phyloP scores from a whole-genome alignment of 2,329 filamentous ascomycete genomes.

The Neonectria magnoliae region DNA sequence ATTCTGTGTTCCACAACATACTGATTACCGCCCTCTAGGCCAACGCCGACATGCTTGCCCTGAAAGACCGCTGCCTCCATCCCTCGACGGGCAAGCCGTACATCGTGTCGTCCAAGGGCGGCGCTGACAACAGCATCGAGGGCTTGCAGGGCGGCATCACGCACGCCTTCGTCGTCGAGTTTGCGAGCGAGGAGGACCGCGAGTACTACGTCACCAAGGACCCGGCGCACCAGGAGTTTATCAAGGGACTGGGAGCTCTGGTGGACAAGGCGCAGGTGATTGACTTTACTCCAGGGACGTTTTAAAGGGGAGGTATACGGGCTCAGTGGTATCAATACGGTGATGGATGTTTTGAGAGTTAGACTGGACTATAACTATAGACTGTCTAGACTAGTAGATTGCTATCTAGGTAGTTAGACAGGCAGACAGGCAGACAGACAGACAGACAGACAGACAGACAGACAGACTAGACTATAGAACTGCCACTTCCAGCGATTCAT shows the following conservation, averaged over 20 bases:
- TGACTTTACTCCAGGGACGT: constrained; percentile 56
- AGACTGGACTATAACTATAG: neutral
- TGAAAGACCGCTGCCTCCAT: constrained; percentile 70
- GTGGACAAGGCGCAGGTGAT: constrained; percentile 65
- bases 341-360: neutral
- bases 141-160: constrained; percentile 68
- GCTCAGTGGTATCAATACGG: neutral
- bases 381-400: neutral
- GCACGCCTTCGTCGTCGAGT: constrained; percentile 75
- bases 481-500: neutral
- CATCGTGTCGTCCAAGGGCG: constrained; percentile 66
- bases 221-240: constrained; percentile 69
- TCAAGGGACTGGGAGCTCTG: constrained; percentile 57
- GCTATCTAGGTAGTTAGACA: neutral
- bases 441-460: too few relatives aligned
- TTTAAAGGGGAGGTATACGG: neutral
- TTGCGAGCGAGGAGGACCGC: constrained; percentile 69
- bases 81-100: constrained; percentile 68
- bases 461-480: too few relatives aligned
- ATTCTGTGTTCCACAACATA: neutral
- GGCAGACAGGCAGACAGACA: too few relatives aligned
- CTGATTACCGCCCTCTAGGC: constrained; percentile 6
- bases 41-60: constrained; percentile 50
- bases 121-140: constrained; percentile 69
- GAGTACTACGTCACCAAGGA: constrained; percentile 75